Percentiles rank a stretch among this genome's conserved stretches.
Conservation (phyloP, 441 rosid species). For the Gossypium schwendimanii region DNA sequence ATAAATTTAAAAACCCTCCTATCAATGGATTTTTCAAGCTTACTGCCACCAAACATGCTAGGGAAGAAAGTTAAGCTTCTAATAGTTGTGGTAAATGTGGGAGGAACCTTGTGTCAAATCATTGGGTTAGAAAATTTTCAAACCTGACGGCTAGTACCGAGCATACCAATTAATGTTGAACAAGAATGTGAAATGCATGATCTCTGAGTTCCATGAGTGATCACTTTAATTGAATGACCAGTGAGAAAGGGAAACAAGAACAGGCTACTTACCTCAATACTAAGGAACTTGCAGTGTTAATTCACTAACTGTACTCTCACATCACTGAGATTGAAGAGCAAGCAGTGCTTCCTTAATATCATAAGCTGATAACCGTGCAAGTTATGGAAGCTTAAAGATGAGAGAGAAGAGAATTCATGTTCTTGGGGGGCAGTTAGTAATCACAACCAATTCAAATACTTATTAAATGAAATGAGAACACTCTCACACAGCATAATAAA, state of each 20-base stretch:
- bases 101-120: not conserved
- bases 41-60: not conserved
- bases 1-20: not conserved
- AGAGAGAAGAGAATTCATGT: conserved; percentile 4
- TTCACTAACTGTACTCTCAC: conserved; percentile 1
- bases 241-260: not conserved
- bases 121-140: not conserved
- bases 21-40: not conserved
- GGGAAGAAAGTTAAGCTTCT: not conserved
- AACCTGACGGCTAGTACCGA: not conserved
- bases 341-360: not conserved
- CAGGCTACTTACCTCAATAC: not conserved
- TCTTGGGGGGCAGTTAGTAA: conserved; percentile 8
- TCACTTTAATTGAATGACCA: not conserved
- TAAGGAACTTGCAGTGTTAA: not conserved
- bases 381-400: not conserved
- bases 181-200: conserved; percentile 10
- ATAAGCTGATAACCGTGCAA: not conserved
- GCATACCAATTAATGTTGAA: not conserved
- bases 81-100: not conserved
- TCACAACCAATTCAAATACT: not conserved
- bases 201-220: not conserved
- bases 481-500: conserved; percentile 2
- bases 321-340: not conserved
- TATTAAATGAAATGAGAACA: not conserved